Conservation (phyloP, 176 grass and related monocot species). For the Areca catechu region DNA sequence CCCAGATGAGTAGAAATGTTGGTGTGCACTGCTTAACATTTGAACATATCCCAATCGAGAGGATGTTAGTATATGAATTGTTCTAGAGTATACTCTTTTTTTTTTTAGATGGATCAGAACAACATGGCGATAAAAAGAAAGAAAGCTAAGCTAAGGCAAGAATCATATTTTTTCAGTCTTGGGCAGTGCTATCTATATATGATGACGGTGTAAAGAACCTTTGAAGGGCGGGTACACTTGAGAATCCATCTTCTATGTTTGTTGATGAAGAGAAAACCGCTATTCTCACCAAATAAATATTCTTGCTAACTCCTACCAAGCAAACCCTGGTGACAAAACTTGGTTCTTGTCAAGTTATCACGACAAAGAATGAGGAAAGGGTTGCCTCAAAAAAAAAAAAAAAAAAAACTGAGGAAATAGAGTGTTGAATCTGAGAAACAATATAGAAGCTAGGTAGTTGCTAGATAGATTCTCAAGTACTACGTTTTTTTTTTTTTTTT, state of each 20-base stretch:
- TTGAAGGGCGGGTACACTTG: neutral
- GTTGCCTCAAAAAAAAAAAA: too few relatives aligned
- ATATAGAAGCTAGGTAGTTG: too few relatives aligned
- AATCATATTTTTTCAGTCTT: neutral
- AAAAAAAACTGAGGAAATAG: too few relatives aligned
- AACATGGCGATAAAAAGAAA: neutral
- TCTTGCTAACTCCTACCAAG: too few relatives aligned
- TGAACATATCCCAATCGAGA: too few relatives aligned
- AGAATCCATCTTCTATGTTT: neutral
- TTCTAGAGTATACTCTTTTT: neutral
- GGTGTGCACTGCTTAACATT: too few relatives aligned
- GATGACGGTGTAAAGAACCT: constrained; percentile 13
- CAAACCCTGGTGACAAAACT: too few relatives aligned
- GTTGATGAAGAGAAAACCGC: neutral
- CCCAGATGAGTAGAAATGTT: neutral
- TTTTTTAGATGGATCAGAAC: constrained; percentile 3
- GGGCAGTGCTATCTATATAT: neutral
- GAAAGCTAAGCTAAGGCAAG: neutral
- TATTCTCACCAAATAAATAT: neutral
- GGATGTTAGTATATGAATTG: neutral
- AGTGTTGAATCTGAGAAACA: too few relatives aligned
- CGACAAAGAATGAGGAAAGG: too few relatives aligned
- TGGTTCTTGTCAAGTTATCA: too few relatives aligned
- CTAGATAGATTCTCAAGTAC: too few relatives aligned
- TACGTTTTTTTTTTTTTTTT: too few relatives aligned